Percentiles rank a stretch among this genome's conserved stretches.
phyloP scores from a whole-genome alignment of 371 early-diverging fungal genomes.

The Rhizopus microsporus region DNA sequence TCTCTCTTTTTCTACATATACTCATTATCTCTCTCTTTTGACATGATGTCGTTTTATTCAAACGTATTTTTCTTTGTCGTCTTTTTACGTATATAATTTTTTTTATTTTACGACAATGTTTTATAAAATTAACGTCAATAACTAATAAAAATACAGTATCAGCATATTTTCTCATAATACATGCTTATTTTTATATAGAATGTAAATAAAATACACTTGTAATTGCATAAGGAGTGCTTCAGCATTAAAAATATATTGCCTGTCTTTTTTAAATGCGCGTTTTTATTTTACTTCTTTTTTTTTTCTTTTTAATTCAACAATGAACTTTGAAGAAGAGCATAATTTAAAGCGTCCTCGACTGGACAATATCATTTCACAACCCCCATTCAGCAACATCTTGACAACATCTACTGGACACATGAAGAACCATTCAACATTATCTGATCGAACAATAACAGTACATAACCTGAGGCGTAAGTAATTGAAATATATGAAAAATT shows the following conservation, averaged over 20 bases:
- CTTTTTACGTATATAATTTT: no score
- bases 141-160: no score
- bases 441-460: slow-evolving; percentile 40
- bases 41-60: no score
- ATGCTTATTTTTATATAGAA: no score
- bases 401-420: slow-evolving; percentile 28
- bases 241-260: background rate
- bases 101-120: no score
- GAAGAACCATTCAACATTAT: slow-evolving; percentile 34
- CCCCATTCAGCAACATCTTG: slow-evolving; percentile 36
- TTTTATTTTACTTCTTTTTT: background rate
- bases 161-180: no score
- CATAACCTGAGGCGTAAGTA: slow-evolving; percentile 36
- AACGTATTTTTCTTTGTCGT: no score
- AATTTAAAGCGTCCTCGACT: background rate
- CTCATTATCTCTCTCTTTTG: no score
- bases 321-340: slow-evolving; percentile 9
- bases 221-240: background rate
- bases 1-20: no score
- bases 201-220: no score
- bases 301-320: slow-evolving; percentile 7
- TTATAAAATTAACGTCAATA: no score
- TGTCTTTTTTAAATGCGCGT: background rate
- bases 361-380: background rate
- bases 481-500: background rate